Conservation (phyloP, 2,329 filamentous ascomycete genomes). For the Cordyceps javanica region DNA sequence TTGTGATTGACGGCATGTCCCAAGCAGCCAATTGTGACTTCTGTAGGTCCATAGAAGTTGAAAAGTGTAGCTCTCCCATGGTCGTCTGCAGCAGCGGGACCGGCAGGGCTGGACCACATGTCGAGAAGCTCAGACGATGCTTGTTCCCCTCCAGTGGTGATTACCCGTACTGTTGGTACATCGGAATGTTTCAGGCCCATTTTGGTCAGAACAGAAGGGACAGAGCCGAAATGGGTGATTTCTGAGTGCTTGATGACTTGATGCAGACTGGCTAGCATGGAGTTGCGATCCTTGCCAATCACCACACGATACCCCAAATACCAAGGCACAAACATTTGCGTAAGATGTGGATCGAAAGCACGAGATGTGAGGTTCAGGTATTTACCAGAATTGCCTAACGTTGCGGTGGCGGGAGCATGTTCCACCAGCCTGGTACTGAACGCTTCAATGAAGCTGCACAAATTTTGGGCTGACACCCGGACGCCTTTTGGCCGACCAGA, state of each 20-base stretch:
- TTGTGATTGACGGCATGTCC: slow-evolving; percentile 9
- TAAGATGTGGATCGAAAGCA: slow-evolving; percentile 22
- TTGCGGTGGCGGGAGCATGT: slow-evolving; percentile 11
- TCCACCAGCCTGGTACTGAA: slow-evolving; percentile 12
- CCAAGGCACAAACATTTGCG: slow-evolving; percentile 18
- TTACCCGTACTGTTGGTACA: slow-evolving; percentile 55
- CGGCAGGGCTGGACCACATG: no score
- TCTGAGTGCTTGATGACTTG: slow-evolving; percentile 40
- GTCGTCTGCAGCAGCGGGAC: slow-evolving; percentile 27
- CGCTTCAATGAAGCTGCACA: slow-evolving; percentile 15
- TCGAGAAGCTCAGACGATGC: slow-evolving; percentile 60
- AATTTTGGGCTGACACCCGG: slow-evolving; percentile 54
- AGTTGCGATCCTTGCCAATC: background rate
- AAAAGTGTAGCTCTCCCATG: slow-evolving; percentile 15
- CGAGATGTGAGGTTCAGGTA: slow-evolving; percentile 21
- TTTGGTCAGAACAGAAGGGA: slow-evolving; percentile 55
- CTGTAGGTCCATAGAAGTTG: slow-evolving; percentile 51
- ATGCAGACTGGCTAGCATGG: slow-evolving; percentile 25
- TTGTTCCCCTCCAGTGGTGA: slow-evolving; percentile 61
- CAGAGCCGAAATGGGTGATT: slow-evolving; percentile 60
- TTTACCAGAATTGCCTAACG: slow-evolving; percentile 20
- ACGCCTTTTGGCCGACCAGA: slow-evolving; percentile 63
- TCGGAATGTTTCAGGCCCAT: slow-evolving; percentile 46
- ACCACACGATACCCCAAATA: background rate
- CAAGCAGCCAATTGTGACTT: slow-evolving; percentile 56